Percentiles rank a stretch among this genome's conserved stretches.
phyloP scores from a whole-genome alignment of 345 rosid genomes.

The Arabis alpina region DNA sequence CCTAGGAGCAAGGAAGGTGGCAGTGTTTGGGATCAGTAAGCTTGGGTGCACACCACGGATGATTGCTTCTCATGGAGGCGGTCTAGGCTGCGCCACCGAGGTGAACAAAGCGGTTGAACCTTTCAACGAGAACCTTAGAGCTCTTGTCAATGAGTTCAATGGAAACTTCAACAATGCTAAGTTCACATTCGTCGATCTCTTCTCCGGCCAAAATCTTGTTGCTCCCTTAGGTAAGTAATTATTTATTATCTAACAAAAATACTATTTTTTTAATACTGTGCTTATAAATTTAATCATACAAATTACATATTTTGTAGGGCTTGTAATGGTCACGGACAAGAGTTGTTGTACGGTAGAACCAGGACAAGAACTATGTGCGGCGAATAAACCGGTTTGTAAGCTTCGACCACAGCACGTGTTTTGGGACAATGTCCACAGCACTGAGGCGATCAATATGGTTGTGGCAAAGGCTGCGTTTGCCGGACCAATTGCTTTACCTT shows the following conservation, averaged over 20 bases:
- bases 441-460: slow-evolving; percentile 28
- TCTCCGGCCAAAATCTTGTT: slow-evolving; percentile 8
- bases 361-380: slow-evolving; percentile 38
- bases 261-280: background rate
- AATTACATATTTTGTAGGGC: slow-evolving; percentile 25
- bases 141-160: slow-evolving; percentile 44
- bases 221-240: slow-evolving; percentile 32
- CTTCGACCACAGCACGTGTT: slow-evolving; percentile 26
- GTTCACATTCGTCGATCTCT: slow-evolving; percentile 44
- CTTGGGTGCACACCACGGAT: slow-evolving; percentile 50
- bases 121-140: slow-evolving; percentile 43
- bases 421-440: slow-evolving; percentile 47
- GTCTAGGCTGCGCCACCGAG: slow-evolving; percentile 37
- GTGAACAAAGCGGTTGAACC: slow-evolving; percentile 40
- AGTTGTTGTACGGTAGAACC: slow-evolving; percentile 41
- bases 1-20: slow-evolving; percentile 49
- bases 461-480: slow-evolving; percentile 27
- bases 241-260: background rate
- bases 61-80: slow-evolving; percentile 28
- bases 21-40: slow-evolving; percentile 44
- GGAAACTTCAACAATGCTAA: slow-evolving; percentile 33
- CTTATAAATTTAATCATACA: background rate
- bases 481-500: slow-evolving; percentile 31
- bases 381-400: slow-evolving; percentile 26
- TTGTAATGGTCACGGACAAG: background rate